phyloP scores from a whole-genome alignment of 257 asterid species.

The Leonotis leonurus region DNA sequence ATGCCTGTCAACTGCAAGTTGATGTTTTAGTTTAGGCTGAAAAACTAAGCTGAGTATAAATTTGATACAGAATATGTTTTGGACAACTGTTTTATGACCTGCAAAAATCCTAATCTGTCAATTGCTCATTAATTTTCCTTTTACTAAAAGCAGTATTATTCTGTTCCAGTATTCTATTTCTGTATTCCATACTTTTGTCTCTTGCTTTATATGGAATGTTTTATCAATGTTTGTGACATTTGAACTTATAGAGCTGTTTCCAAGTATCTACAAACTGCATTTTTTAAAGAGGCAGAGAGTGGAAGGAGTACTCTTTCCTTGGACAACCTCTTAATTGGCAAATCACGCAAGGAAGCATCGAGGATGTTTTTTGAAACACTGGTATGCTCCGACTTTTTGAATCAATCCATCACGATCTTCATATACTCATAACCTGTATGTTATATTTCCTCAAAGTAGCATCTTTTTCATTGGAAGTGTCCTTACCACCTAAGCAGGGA shows the following conservation, averaged over 20 bases:
- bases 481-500: not conserved
- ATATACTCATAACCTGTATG: not conserved
- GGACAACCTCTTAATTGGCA: conserved; percentile 60
- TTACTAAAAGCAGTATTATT: too few species aligned
- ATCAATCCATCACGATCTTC: not conserved
- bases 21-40: not conserved
- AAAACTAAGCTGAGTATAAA: not conserved
- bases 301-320: conserved; percentile 48
- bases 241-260: conserved; percentile 58
- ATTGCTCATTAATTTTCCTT: not conserved
- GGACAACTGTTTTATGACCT: not conserved
- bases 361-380: conserved; percentile 80
- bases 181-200: not conserved
- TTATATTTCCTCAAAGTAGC: not conserved
- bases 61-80: not conserved
- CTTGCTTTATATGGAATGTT: not conserved
- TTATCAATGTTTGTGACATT: not conserved
- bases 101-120: not conserved
- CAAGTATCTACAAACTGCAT: conserved; percentile 61
- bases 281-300: conserved; percentile 48
- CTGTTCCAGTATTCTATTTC: not conserved
- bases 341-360: conserved; percentile 80
- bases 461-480: not conserved
- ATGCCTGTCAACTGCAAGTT: not conserved
- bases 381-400: conserved; percentile 31